Conservation (phyloP, 1,284 basidiomycete genomes). For the Puccinia horiana region DNA sequence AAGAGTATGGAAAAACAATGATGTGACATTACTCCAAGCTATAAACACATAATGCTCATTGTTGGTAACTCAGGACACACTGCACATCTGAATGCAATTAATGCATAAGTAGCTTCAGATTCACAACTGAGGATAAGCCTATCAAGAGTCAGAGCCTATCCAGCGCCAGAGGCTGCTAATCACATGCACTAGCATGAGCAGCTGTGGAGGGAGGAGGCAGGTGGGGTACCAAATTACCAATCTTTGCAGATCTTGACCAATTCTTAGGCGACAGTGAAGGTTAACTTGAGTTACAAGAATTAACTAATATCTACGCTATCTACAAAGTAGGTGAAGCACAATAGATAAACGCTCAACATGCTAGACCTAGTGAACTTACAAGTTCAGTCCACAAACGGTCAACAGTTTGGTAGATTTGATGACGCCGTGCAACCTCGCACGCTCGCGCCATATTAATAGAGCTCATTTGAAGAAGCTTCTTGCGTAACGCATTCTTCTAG, state of each 20-base stretch:
- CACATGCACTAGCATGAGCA: background rate
- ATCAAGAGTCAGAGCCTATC: background rate
- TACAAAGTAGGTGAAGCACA: background rate
- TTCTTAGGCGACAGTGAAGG: background rate
- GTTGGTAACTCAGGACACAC: background rate
- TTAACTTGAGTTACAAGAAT: background rate
- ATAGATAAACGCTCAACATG: background rate
- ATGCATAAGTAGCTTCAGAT: background rate
- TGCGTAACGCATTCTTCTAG: no score
- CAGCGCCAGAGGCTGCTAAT: background rate
- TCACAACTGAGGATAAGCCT: conserved; percentile 11
- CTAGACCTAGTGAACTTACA: background rate
- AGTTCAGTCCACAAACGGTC: no score
- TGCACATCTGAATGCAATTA: background rate
- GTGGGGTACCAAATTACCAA: background rate
- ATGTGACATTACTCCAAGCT: background rate
- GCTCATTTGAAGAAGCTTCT: no score
- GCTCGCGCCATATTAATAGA: no score
- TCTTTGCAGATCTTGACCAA: background rate
- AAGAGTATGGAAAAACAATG: background rate
- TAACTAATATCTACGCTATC: background rate
- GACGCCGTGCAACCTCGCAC: no score
- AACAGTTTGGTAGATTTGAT: no score
- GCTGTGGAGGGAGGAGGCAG: background rate
- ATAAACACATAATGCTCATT: conserved; percentile 9